Evolutionary conservation across 495 filamentous ascomycete genomes (phyloP), one percentile per base, ranked within the genome.

Genomic region (Aspergillus sclerotioniger): DNA sequence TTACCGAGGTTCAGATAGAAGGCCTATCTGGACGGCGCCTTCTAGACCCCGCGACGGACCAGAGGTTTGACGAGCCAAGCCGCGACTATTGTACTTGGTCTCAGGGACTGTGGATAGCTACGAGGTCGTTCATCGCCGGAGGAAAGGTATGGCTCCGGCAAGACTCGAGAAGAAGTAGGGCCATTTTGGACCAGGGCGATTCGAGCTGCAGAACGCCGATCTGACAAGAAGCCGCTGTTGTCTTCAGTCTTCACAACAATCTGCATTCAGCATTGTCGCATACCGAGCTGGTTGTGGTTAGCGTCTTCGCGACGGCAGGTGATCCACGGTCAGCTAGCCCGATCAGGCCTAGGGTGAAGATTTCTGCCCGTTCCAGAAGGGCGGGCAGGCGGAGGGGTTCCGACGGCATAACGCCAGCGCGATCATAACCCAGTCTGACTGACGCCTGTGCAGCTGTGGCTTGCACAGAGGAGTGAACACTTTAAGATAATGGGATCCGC

Each of bases 1-100:
- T 31, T 50, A 10, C 47, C 47, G 47, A 50, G 47, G 47, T 32
- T 3, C 47, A 50, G 47, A 50, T 32, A 32, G 47, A 41, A 6
- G 37, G 13, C 37, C 37, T 25, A 25, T 25, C 25, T 25, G 25
- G 25, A 25, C 13, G 37, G 10, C 37, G n/a, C 37, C 37, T 13
- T n/a, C 37, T 41, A 12, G n/a, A n/a, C 37, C 9, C 37, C 13
- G 37, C 12, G 37, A 41, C 37, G 37, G n/a, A 41, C 37, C 37
- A 41, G 25, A 25, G 2, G 25, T 25, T 41, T n/a, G 37, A 41
- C 13, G n/a, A n/a, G n/a, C n/a, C n/a, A n/a, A n/a, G n/a, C n/a
- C n/a, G n/a, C n/a, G n/a, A n/a, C n/a, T n/a, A 25, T 5, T 25
- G 25, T 25, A 25, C 25, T 5, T 5, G 5, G 25, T 25, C 2